phyloP scores from a whole-genome alignment of 2,329 filamentous ascomycete genomes.

The Talaromyces atroroseus region DNA sequence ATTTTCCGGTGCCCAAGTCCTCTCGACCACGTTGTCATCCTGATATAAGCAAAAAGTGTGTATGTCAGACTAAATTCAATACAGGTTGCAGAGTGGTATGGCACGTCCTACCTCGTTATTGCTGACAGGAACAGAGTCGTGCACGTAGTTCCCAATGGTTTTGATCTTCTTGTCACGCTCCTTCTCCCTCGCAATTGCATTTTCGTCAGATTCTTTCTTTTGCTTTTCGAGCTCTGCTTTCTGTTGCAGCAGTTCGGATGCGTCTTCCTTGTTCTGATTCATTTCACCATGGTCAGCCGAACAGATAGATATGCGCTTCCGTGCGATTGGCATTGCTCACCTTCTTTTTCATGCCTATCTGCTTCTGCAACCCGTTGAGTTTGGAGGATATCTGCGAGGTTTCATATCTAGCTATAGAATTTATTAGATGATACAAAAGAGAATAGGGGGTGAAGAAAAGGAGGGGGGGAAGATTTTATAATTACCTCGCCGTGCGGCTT shows the following conservation, averaged over 20 bases:
- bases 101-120: slow-evolving; percentile 65
- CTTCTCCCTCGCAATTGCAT: slow-evolving; percentile 67
- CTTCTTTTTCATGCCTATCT: slow-evolving; percentile 90
- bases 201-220: slow-evolving; percentile 71
- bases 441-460: neutral
- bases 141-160: slow-evolving; percentile 85
- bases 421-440: slow-evolving; percentile 1
- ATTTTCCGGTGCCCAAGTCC: slow-evolving; percentile 75
- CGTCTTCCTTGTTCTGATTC: slow-evolving; percentile 72
- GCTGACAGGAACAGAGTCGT: slow-evolving; percentile 77
- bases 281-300: neutral
- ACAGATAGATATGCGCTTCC: neutral
- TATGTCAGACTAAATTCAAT: neutral
- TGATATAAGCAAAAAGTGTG: slow-evolving; percentile 18
- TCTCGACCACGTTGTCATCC: slow-evolving; percentile 74
- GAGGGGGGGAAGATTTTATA: slow-evolving; percentile 18
- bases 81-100: neutral
- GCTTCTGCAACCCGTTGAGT: slow-evolving; percentile 85
- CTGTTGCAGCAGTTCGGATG: slow-evolving; percentile 69
- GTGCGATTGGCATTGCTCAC: slow-evolving; percentile 31
- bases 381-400: slow-evolving; percentile 74
- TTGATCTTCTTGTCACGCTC: slow-evolving; percentile 72
- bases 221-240: slow-evolving; percentile 73
- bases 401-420: slow-evolving; percentile 61
- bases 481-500: slow-evolving; percentile 74